Evolutionary conservation across 352 stramenopile genomes (phyloP).

Genomic region (Phytopythium oedochilum): DNA sequence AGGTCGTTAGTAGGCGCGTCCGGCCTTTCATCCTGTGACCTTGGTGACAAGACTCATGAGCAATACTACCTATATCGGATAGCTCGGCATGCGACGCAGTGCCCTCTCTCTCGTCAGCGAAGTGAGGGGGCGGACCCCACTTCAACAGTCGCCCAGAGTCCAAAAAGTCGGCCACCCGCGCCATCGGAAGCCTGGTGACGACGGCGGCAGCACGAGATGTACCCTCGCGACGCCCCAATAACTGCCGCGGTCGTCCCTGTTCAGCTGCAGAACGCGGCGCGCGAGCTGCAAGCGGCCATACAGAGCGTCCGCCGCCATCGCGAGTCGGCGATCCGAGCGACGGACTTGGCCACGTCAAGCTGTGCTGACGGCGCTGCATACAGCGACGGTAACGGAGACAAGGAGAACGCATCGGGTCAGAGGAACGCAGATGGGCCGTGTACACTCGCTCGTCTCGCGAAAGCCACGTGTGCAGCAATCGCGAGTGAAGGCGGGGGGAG

Average conservation of each 20-base stretch:
- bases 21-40: too few relatives aligned
- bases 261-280: conserved; percentile 36
- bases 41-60: too few relatives aligned
- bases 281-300: conserved; percentile 53
- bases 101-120: too few relatives aligned
- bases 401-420: not conserved
- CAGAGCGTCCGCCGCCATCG: conserved; percentile 24
- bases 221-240: not conserved
- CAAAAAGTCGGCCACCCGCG: not conserved
- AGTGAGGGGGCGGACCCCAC: too few relatives aligned
- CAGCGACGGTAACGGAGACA: not conserved
- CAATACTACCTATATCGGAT: not conserved
- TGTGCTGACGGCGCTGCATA: not conserved
- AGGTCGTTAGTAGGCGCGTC: too few relatives aligned
- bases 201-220: not conserved
- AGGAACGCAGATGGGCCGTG: not conserved
- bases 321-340: conserved; percentile 1
- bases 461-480: not conserved
- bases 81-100: too few relatives aligned
- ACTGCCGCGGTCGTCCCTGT: conserved; percentile 1
- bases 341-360: not conserved
- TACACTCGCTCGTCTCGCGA: not conserved
- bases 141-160: not conserved
- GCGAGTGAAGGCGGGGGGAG: too few relatives aligned
- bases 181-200: not conserved